These are phyloP conservation scores for Tinospora cordifolia DNA, from an alignment of 164 flowering plant genomes.

Conservation along the genomic window DNA sequence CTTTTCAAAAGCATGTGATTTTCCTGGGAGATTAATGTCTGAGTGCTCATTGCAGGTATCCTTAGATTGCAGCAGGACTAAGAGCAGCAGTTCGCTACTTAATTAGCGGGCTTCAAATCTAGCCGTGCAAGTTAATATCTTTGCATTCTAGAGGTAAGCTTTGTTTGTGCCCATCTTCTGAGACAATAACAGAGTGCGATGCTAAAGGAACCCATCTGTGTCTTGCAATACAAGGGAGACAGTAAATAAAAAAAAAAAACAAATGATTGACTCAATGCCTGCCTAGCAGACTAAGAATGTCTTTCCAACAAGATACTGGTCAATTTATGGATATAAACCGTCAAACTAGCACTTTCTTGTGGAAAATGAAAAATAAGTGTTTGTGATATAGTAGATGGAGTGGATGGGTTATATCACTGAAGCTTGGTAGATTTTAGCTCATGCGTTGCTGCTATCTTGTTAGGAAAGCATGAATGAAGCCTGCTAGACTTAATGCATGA, in stretches of 20 bases:
- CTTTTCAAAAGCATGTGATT: not conserved
- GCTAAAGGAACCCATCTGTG: not conserved
- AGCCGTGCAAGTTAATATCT: constrained; percentile 86
- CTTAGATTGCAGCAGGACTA: constrained; percentile 97
- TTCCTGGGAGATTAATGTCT: not conserved
- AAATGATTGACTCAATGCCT: too few relatives aligned
- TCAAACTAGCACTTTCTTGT: not conserved
- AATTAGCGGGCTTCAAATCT: constrained; percentile 91
- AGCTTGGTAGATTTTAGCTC: not conserved
- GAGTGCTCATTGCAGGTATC: constrained; percentile 39
- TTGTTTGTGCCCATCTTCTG: not conserved
- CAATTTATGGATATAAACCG: not conserved
- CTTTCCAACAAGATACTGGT: not conserved
- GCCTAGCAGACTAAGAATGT: not conserved
- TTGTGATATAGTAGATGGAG: not conserved
- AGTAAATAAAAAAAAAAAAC: too few relatives aligned
- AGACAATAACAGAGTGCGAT: not conserved
- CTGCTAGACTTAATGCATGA: not conserved
- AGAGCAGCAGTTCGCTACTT: constrained; percentile 84
- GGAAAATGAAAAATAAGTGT: not conserved
- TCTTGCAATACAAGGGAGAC: not conserved
- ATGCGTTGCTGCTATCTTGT: constrained; percentile 1
- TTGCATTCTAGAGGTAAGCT: constrained; percentile 88
- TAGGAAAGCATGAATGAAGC: not conserved
- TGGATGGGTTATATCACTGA: not conserved